phyloP scores from a whole-genome alignment of 1,284 basidiomycete species.

The Peniophora sp. region DNA sequence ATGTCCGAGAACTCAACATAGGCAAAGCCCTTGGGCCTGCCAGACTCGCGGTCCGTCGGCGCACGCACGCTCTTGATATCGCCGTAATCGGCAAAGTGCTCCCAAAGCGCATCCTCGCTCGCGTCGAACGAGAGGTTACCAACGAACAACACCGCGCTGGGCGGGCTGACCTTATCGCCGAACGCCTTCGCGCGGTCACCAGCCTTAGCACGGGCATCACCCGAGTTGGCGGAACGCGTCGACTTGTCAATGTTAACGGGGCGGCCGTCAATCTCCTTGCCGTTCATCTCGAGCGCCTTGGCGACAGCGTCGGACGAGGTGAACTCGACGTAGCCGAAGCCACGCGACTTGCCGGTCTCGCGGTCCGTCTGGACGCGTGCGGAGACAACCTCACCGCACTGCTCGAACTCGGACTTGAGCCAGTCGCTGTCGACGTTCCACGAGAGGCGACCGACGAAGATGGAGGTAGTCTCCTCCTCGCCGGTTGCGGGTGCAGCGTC shows the following conservation, averaged over 20 bases:
- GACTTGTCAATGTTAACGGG: conserved; percentile 83
- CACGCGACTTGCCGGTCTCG: conserved; percentile 79
- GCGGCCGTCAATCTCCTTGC: conserved; percentile 90
- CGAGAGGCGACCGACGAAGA: conserved; percentile 92
- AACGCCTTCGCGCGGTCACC: conserved; percentile 73
- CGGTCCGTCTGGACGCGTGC: conserved; percentile 92
- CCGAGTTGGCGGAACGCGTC: conserved; percentile 37
- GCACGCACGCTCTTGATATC: conserved; percentile 85
- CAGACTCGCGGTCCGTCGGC: conserved; percentile 90
- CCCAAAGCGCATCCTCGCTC: conserved; percentile 86
- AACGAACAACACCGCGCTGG: conserved; percentile 80
- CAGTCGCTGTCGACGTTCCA: conserved; percentile 99
- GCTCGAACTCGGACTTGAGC: conserved; percentile 85
- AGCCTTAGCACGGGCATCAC: conserved; percentile 42
- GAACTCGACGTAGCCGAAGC: conserved; percentile 96
- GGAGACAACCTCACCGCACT: conserved; percentile 81
- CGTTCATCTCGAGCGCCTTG: conserved; percentile 71
- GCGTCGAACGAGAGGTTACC: conserved; percentile 84
- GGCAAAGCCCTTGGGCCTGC: conserved; percentile 91
- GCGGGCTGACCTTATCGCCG: conserved; percentile 64
- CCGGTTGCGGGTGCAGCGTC: conserved; percentile 36
- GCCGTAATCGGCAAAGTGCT: conserved; percentile 86
- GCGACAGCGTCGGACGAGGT: conserved; percentile 66
- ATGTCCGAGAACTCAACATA: conserved; percentile 92
- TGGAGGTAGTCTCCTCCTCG: conserved; percentile 55